Base-by-base conservation (phyloP, 805 yeast species). In the Myxozyma sirexii region DNA sequence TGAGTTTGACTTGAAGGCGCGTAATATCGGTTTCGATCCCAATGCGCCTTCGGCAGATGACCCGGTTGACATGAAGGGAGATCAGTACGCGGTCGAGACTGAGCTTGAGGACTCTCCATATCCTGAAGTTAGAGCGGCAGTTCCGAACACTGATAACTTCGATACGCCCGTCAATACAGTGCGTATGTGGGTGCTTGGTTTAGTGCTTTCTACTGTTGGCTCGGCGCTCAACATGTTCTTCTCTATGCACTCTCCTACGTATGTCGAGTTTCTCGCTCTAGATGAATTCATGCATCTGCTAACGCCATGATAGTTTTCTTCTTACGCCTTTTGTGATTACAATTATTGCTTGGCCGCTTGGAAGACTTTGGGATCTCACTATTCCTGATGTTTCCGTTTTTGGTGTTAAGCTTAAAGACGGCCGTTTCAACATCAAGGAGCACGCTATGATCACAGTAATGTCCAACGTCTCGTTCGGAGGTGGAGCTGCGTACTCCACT, bases 71-170 rank as follows among this genome's bases (percentile, higher is more conserved):
- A 27, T 15, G 6, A 13, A 26, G 37, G 49, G 38, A 1, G 47
- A 54, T 46, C 26, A 33, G 31, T 42, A 19, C 46, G 53, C 38
- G 24, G 29, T 26, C 13, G 26, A 17, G 17, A 26, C 45, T 8
- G 49, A 15, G 23, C 35, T 45, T 4, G 49, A 45, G 13, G 49
- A 42, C 41, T 56, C 57, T 10, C 86, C 87, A 4, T 84, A 84
- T 62, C 86, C 87, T 0, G 89, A 84, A 66, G 85, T 85, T 13
- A 68, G 84, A 42, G 79, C 84, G 7, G 80, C 82, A 21, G 77
- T 79, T 13, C 79, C 77, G 26, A 77, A 82, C 2, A 72, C 63
- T 49, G 84, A 82, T 66, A 82, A 81, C 56, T 79, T 79, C 0
- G 48, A 59, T 4, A 70, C 76, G 42, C 77, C 79, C 3, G 75